These are phyloP conservation scores for Volvox africanus DNA, from an alignment of 139 green algal species.

Conservation along the genomic window DNA sequence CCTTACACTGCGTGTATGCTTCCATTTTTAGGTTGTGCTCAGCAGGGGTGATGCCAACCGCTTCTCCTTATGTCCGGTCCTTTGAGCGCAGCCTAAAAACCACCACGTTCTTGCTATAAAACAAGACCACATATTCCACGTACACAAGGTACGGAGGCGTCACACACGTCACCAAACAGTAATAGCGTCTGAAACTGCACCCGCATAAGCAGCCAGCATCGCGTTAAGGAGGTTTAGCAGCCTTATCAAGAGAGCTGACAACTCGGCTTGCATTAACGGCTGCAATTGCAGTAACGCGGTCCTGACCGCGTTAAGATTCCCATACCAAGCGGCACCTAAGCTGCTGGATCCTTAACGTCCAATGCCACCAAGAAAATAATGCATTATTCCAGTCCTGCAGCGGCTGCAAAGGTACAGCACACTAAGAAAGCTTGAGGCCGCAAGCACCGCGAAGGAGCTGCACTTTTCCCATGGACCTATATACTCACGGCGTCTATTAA, in stretches of 20 bases:
- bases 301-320: background rate
- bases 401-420: background rate
- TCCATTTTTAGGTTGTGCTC: background rate
- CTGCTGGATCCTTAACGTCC: conserved; percentile 10
- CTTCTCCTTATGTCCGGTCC: background rate
- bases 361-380: background rate
- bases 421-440: background rate
- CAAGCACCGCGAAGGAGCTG: background rate
- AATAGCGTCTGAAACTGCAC: background rate
- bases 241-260: background rate
- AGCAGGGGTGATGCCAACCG: background rate
- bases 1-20: conserved; percentile 2
- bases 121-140: background rate
- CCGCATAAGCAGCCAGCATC: background rate
- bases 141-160: background rate
- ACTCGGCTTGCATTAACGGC: background rate
- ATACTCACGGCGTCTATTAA: conserved; percentile 5
- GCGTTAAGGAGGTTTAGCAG: background rate
- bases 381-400: conserved; percentile 1
- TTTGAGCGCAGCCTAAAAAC: background rate
- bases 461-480: background rate
- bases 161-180: conserved; percentile 9
- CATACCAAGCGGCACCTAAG: background rate
- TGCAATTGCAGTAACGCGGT: background rate
- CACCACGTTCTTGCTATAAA: background rate